A percentile compares a stretch with the other conserved stretches of the same genome.
Evolutionary conservation across 2,329 filamentous ascomycete genomes (phyloP).

Genomic region (Phaeosphaeriaceae sp.): DNA sequence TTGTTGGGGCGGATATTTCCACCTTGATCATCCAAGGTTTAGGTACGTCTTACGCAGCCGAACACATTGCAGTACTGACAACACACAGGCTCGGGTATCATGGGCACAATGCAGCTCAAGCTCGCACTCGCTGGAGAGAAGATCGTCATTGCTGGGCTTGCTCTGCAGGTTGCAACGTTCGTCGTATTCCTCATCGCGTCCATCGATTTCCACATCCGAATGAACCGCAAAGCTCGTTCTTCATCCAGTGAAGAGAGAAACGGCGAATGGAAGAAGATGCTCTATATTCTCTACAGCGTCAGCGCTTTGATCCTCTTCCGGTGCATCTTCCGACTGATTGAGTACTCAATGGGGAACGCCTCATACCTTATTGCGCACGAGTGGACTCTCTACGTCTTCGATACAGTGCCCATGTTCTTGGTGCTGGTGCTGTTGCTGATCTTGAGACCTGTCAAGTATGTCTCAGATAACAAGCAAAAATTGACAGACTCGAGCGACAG

Average conservation of each 20-base stretch:
- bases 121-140: constrained; percentile 42
- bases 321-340: constrained; percentile 58
- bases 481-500: constrained; percentile 8
- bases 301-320: constrained; percentile 59
- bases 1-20: constrained; percentile 36
- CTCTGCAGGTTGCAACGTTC: constrained; percentile 44
- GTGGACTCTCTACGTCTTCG: constrained; percentile 56
- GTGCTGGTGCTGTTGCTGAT: constrained; percentile 51
- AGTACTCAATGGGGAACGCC: constrained; percentile 57
- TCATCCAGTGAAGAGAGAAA: not conserved
- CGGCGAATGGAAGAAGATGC: constrained; percentile 32
- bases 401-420: constrained; percentile 54
- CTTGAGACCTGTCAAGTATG: constrained; percentile 30
- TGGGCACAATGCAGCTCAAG: constrained; percentile 42
- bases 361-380: constrained; percentile 56
- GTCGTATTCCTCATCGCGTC: constrained; percentile 39
- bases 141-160: constrained; percentile 42
- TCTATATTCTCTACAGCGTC: constrained; percentile 54
- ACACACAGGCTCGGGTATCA: constrained; percentile 34
- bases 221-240: constrained; percentile 20
- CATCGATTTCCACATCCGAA: constrained; percentile 38
- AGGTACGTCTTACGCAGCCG: constrained; percentile 20
- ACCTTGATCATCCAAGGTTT: constrained; percentile 40
- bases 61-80: not conserved
- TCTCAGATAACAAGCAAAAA: constrained; percentile 10